A percentile compares a stretch with the other conserved stretches of the same genome.
These are phyloP conservation scores for Xylaria curta DNA, from an alignment of 495 filamentous ascomycete genomes.

Conservation along the genomic window DNA sequence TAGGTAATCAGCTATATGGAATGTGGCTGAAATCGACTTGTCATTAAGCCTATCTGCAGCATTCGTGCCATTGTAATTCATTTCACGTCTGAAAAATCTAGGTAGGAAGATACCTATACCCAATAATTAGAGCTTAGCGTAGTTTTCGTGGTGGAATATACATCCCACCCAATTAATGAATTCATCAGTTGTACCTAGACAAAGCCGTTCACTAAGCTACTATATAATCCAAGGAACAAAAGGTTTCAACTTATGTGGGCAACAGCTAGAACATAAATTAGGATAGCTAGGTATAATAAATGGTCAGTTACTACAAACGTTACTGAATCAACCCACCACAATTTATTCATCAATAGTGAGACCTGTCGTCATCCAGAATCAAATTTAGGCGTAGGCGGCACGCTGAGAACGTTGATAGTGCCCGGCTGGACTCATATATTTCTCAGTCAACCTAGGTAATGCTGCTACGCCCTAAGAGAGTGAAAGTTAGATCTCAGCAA, in stretches of 20 bases:
- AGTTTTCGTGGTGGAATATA: no score
- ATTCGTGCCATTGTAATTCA: background rate
- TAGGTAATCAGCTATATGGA: background rate
- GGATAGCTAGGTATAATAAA: no score
- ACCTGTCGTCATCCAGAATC: background rate
- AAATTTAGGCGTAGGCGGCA: background rate
- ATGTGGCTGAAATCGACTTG: background rate
- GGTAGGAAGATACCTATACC: no score
- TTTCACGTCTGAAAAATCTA: no score
- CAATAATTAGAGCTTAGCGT: no score
- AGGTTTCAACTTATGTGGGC: no score
- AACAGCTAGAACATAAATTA: no score
- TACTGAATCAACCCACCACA: background rate
- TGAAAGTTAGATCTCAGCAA: background rate
- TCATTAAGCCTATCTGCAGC: background rate
- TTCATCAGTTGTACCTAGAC: no score
- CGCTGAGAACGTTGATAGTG: background rate
- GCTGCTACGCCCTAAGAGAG: background rate
- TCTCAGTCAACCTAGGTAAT: background rate
- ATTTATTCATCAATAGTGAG: background rate
- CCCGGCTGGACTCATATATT: background rate
- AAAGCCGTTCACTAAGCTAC: no score
- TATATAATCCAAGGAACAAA: no score
- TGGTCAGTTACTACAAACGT: background rate
- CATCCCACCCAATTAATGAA: no score